These are phyloP conservation scores for Aspergillus saccharolyticus DNA, from an alignment of 495 filamentous ascomycete genomes.

Conservation along the genomic window DNA sequence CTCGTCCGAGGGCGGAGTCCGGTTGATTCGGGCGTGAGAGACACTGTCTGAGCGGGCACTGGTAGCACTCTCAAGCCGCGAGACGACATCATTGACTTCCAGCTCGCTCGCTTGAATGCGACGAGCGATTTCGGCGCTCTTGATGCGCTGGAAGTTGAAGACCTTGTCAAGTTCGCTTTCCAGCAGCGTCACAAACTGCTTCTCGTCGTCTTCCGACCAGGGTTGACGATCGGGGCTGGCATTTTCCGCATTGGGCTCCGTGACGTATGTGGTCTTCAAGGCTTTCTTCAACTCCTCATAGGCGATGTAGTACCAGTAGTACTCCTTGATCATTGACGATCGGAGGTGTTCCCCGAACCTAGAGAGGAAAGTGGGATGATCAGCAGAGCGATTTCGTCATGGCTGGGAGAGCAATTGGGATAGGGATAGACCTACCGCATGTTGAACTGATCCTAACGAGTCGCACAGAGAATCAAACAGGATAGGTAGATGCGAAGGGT, in stretches of 20 bases:
- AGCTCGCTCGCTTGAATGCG: constrained; percentile 80
- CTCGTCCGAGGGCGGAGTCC: constrained; percentile 61
- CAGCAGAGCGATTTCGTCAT: neutral
- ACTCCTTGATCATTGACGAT: constrained; percentile 90
- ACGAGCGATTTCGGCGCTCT: constrained; percentile 87
- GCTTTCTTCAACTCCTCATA: constrained; percentile 90
- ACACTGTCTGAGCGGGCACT: constrained; percentile 21
- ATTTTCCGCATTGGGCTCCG: constrained; percentile 48
- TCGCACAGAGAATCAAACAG: neutral
- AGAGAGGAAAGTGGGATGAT: constrained; percentile 22
- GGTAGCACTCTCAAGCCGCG: constrained; percentile 50
- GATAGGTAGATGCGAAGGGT: neutral
- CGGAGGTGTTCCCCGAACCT: constrained; percentile 97
- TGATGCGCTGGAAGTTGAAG: constrained; percentile 91
- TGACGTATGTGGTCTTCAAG: constrained; percentile 68
- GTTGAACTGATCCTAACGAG: constrained; percentile 4
- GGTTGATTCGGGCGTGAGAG: constrained; percentile 19
- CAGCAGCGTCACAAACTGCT: constrained; percentile 75
- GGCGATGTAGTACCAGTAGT: constrained; percentile 93
- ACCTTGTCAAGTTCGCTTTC: constrained; percentile 95
- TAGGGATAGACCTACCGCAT: constrained; percentile 18
- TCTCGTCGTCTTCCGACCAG: constrained; percentile 93
- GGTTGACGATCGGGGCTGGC: constrained; percentile 53
- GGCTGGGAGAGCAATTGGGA: neutral
- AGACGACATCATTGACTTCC: constrained; percentile 84